Evolutionary conservation across 2,329 filamentous ascomycete species (phyloP).

Genomic region (Thelonectria discophora): DNA sequence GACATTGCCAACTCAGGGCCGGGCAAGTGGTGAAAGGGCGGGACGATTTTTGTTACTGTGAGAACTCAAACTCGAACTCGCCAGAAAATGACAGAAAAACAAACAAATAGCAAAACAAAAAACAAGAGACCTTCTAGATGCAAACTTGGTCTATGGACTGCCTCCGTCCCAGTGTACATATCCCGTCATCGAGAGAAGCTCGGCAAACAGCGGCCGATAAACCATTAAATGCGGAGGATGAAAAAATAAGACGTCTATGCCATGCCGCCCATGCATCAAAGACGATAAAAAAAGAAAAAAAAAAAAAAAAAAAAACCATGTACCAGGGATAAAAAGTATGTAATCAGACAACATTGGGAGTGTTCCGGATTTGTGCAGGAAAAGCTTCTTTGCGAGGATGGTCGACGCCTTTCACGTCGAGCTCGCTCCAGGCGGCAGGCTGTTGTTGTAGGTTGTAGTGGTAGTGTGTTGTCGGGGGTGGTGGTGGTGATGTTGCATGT

Average conservation of each 20-base stretch:
- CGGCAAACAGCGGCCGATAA: constrained; percentile 15
- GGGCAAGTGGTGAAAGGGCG: neutral
- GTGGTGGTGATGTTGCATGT: constrained; percentile 4
- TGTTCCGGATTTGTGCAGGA: constrained; percentile 14
- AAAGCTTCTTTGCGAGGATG: constrained; percentile 2
- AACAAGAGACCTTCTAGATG: constrained; percentile 37
- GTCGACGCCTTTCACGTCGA: constrained; percentile 13
- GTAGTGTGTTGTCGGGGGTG: too few species aligned
- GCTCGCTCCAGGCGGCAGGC: constrained; percentile 16
- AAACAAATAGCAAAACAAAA: constrained; percentile 2
- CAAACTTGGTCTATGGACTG: constrained; percentile 37
- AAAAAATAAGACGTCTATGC: constrained; percentile 21
- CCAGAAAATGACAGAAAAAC: constrained; percentile 1
- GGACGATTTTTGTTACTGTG: constrained; percentile 9
- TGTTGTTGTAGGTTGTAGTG: constrained; percentile 13
- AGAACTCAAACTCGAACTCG: constrained; percentile 8
- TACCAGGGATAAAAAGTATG: constrained; percentile 5
- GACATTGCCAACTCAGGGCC: neutral
- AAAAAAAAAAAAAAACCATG: neutral
- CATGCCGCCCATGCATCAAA: constrained; percentile 31
- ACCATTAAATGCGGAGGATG: constrained; percentile 26
- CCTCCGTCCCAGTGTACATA: constrained; percentile 33
- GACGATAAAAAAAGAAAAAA: constrained; percentile 24
- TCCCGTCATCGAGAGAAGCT: constrained; percentile 20
- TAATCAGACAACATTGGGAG: constrained; percentile 17